phyloP scores from a whole-genome alignment of 768 basidiomycete genomes.

The Mycena rebaudengoi region DNA sequence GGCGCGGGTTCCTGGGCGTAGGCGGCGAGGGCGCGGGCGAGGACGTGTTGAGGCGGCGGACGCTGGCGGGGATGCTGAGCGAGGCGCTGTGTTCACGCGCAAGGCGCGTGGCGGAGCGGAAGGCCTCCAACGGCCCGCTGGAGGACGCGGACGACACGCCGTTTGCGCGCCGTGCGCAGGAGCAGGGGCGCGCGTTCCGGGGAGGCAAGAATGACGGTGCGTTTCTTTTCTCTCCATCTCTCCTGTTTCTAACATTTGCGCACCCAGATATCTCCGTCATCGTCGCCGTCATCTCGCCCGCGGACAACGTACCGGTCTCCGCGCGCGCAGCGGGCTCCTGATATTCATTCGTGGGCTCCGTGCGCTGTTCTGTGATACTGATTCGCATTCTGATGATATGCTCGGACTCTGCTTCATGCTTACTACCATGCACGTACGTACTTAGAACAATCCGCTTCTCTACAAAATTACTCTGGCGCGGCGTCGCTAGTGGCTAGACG shows the following conservation, averaged over 20 bases:
- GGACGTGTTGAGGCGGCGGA: slow-evolving; percentile 50
- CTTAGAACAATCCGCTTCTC: too few relatives aligned
- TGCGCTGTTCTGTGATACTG: too few relatives aligned
- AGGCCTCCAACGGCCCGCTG: too few relatives aligned
- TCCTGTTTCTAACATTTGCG: neutral
- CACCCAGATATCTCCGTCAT: slow-evolving; percentile 49
- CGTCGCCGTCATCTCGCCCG: slow-evolving; percentile 46
- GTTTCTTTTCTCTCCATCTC: neutral
- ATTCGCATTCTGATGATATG: too few relatives aligned
- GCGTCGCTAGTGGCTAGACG: too few relatives aligned
- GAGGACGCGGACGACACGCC: slow-evolving; percentile 66
- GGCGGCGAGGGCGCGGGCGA: neutral
- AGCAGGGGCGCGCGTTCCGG: slow-evolving; percentile 73
- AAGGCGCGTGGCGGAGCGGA: slow-evolving; percentile 68
- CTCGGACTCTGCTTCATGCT: too few relatives aligned
- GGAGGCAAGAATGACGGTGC: slow-evolving; percentile 90
- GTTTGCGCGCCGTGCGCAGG: slow-evolving; percentile 83
- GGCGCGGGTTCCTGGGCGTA: slow-evolving; percentile 24
- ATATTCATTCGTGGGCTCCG: too few relatives aligned
- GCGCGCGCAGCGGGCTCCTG: too few relatives aligned
- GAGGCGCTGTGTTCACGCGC: slow-evolving; percentile 87
- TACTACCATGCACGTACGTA: too few relatives aligned
- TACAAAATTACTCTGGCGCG: too few relatives aligned
- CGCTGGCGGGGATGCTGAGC: slow-evolving; percentile 74
- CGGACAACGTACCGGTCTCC: too few relatives aligned